These are phyloP conservation scores for Tuber brumale DNA, from an alignment of 495 filamentous ascomycete genomes.

Conservation along the genomic window DNA sequence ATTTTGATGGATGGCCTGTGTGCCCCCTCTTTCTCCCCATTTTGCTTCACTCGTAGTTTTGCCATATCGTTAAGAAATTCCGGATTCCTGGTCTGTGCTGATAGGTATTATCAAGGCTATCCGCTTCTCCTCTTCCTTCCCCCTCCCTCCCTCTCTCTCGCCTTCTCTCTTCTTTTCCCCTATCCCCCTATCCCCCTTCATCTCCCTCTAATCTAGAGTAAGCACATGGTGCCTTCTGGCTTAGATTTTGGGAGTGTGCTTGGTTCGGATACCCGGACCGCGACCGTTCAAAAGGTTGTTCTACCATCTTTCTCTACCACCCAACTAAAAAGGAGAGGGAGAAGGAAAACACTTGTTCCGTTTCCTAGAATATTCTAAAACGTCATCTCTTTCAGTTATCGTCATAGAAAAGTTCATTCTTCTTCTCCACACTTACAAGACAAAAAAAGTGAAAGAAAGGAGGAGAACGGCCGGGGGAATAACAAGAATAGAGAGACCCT, in stretches of 20 bases:
- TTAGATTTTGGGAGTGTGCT: conserved; percentile 20
- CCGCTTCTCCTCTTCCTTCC: conserved; percentile 4
- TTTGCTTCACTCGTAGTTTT: background rate
- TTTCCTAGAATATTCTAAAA: conserved; percentile 22
- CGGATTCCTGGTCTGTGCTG: background rate
- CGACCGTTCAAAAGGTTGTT: background rate
- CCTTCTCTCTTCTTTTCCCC: conserved; percentile 1
- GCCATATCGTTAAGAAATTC: background rate
- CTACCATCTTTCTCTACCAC: background rate
- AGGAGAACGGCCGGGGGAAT: conserved; percentile 10
- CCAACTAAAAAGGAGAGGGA: conserved; percentile 9
- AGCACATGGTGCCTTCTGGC: conserved; percentile 16
- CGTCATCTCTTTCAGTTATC: conserved; percentile 21
- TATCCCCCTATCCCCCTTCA: conserved; percentile 1
- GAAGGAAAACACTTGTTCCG: conserved; percentile 17
- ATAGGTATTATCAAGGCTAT: background rate
- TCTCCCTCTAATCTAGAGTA: conserved; percentile 15
- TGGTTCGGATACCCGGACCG: conserved; percentile 25
- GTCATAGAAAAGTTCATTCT: conserved; percentile 8
- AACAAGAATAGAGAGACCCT: background rate
- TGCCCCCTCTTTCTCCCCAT: background rate
- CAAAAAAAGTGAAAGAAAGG: conserved; percentile 10
- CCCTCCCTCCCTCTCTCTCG: background rate
- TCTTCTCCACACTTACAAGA: conserved; percentile 25
- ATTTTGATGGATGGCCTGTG: conserved; percentile 1